Percentiles rank a stretch among this genome's conserved stretches.
Evolutionary conservation across 306 rosid genomes (phyloP).

Genomic region (Dryas drummondii): DNA sequence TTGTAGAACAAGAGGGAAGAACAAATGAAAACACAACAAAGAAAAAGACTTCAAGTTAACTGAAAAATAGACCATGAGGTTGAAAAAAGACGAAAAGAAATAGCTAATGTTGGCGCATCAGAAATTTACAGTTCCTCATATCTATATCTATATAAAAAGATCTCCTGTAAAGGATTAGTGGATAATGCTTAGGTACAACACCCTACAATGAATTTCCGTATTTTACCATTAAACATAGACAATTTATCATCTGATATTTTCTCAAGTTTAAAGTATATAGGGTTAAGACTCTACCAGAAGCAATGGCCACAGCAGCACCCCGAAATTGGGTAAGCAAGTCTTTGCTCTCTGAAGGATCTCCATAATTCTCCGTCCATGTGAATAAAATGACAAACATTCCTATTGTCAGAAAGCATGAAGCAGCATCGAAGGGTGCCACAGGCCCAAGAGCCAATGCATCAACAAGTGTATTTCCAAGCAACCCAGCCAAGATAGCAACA

Average conservation of each 20-base stretch:
- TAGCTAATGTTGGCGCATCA: background rate
- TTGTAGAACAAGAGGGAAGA: background rate
- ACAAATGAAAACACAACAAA: constrained; percentile 5
- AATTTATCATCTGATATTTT: background rate
- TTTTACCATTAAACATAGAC: background rate
- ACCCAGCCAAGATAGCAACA: constrained; percentile 87
- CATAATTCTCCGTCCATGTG: constrained; percentile 92
- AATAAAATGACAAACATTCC: constrained; percentile 86
- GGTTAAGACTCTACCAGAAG: constrained; percentile 63
- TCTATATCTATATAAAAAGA: background rate
- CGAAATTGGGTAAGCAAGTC: constrained; percentile 87
- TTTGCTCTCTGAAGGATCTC: constrained; percentile 91
- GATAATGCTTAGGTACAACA: background rate
- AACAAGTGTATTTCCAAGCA: constrained; percentile 91
- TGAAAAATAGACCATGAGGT: constrained; percentile 18
- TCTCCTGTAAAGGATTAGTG: background rate
- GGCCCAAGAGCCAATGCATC: constrained; percentile 89
- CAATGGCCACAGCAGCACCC: constrained; percentile 98
- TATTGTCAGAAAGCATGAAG: constrained; percentile 90
- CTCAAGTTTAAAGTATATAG: background rate
- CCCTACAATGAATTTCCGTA: too few species aligned
- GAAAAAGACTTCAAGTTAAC: background rate
- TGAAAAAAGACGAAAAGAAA: constrained; percentile 5
- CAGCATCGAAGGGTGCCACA: constrained; percentile 99
- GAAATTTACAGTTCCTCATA: background rate